phyloP scores from a whole-genome alignment of 495 filamentous ascomycete species.

The Penicillium mononematosum region DNA sequence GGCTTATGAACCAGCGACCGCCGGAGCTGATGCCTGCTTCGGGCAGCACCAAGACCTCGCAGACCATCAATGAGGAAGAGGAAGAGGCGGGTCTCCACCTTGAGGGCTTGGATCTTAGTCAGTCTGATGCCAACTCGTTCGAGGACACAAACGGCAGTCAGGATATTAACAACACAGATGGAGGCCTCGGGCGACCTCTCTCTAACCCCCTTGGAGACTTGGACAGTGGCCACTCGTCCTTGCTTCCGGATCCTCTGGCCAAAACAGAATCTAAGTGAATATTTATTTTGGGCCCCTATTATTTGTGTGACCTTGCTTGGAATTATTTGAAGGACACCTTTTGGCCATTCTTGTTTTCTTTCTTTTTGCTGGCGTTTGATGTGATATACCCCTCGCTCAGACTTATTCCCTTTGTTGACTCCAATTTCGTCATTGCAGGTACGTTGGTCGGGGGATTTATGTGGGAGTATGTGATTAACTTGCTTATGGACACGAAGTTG shows the following conservation, averaged over 20 bases:
- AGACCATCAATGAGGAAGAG: constrained; percentile 26
- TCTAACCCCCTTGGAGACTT: constrained; percentile 32
- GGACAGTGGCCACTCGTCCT: constrained; percentile 16
- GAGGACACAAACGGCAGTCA: constrained; percentile 19
- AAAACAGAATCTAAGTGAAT: constrained; percentile 28
- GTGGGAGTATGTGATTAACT: constrained; percentile 15
- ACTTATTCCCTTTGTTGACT: constrained; percentile 26
- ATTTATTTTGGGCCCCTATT: background rate
- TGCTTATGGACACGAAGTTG: constrained; percentile 13
- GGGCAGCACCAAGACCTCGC: constrained; percentile 14
- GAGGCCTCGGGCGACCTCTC: constrained; percentile 1
- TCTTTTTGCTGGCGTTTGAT: constrained; percentile 40
- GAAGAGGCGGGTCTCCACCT: constrained; percentile 36
- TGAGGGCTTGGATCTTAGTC: constrained; percentile 33
- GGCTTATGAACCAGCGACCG: constrained; percentile 77
- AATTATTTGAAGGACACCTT: constrained; percentile 12
- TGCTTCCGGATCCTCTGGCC: constrained; percentile 30
- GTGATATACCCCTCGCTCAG: constrained; percentile 49
- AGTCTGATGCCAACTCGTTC: constrained; percentile 19
- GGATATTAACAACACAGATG: constrained; percentile 15
- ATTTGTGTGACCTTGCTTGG: constrained; percentile 6
- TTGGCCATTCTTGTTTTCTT: constrained; percentile 16
- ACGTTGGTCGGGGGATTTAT: constrained; percentile 27
- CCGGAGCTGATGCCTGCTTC: constrained; percentile 72
- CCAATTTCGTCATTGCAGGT: constrained; percentile 20